These are phyloP conservation scores for Sphaceloma murrayae DNA, from an alignment of 2,329 filamentous ascomycete genomes.

Conservation along the genomic window DNA sequence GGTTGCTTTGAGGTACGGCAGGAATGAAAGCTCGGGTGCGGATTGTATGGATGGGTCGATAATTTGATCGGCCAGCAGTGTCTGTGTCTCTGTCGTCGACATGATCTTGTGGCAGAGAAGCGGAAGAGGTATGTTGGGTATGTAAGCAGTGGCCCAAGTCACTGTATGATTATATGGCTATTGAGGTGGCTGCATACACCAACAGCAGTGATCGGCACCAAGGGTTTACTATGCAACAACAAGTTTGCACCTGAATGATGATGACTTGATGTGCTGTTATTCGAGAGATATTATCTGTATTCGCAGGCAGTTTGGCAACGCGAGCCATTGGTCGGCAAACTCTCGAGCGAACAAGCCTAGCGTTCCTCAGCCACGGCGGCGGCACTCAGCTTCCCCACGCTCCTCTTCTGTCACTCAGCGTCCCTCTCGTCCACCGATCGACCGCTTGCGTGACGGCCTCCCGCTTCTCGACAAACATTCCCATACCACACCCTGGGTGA, in stretches of 20 bases:
- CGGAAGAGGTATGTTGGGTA: no score
- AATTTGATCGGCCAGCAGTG: conserved; percentile 24
- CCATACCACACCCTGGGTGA: not conserved
- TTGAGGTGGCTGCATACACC: no score
- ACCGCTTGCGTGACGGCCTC: conserved; percentile 11
- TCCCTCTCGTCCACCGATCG: conserved; percentile 2
- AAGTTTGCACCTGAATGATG: no score
- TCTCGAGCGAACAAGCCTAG: no score
- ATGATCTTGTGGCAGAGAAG: conserved; percentile 19
- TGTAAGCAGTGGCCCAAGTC: no score
- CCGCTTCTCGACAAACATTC: conserved; percentile 1
- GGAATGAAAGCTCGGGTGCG: conserved; percentile 26
- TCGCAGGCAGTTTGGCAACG: no score
- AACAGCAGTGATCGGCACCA: no score
- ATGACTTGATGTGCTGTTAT: no score
- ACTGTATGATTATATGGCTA: no score
- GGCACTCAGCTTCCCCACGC: not conserved
- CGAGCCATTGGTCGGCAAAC: no score
- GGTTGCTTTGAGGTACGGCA: conserved; percentile 26
- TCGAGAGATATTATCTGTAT: no score
- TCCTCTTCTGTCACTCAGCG: not conserved
- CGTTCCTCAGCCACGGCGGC: not conserved
- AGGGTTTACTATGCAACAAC: no score
- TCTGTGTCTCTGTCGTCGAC: conserved; percentile 21
- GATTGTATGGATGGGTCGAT: conserved; percentile 26